These are phyloP conservation scores for Talaromyces marneffei DNA, from an alignment of 2,329 filamentous ascomycete species.

Conservation along the genomic window DNA sequence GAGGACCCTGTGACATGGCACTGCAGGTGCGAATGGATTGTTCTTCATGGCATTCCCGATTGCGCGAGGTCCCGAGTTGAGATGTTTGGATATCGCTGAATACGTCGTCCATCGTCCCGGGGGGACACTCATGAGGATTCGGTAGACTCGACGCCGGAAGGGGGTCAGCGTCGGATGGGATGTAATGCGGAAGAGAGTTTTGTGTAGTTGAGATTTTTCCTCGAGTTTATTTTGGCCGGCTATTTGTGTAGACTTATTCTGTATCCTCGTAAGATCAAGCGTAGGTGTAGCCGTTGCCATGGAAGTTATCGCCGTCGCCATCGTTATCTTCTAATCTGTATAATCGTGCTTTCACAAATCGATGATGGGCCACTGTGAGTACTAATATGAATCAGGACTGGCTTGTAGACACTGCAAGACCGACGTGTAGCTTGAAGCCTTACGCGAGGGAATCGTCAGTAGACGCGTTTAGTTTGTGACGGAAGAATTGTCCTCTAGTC, in stretches of 20 bases:
- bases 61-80: conserved; percentile 66
- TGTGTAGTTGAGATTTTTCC: conserved; percentile 11
- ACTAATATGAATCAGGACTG: not conserved
- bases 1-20: conserved; percentile 77
- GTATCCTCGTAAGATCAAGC: not conserved
- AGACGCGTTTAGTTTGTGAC: not conserved
- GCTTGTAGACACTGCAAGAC: not conserved
- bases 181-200: conserved; percentile 38
- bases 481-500: not conserved
- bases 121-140: conserved; percentile 70
- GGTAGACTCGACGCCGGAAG: conserved; percentile 56
- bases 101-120: conserved; percentile 72
- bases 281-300: not conserved
- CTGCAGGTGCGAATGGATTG: conserved; percentile 76
- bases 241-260: not conserved
- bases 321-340: not conserved
- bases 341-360: not conserved
- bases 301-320: not conserved
- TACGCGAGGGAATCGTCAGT: not conserved
- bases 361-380: too few species aligned
- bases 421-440: not conserved
- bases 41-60: conserved; percentile 69
- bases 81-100: conserved; percentile 60
- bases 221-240: not conserved
- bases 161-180: conserved; percentile 44